A percentile compares a stretch with the other conserved stretches of the same genome.
Evolutionary conservation across 805 yeast species (phyloP).

Genomic region (Yarrowia divulgata): DNA sequence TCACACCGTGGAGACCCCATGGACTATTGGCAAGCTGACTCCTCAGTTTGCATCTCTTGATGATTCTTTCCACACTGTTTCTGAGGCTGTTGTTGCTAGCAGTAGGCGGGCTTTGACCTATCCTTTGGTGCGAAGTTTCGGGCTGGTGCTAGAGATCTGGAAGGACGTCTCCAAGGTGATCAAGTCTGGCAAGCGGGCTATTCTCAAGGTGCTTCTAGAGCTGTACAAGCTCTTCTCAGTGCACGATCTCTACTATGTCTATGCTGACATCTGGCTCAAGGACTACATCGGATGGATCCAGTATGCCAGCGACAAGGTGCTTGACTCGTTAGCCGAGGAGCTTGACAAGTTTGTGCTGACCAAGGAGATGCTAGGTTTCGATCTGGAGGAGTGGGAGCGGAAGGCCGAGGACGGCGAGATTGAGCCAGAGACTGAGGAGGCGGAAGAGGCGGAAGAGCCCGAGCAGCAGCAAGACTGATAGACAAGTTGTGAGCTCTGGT

Average conservation of each 20-base stretch:
- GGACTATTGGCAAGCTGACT: conserved; percentile 88
- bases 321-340: conserved; percentile 73
- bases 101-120: conserved; percentile 76
- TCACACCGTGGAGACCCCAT: conserved; percentile 83
- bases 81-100: conserved; percentile 64
- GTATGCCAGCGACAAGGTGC: conserved; percentile 62
- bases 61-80: conserved; percentile 54
- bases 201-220: conserved; percentile 66
- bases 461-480: no score
- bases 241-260: conserved; percentile 85
- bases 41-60: conserved; percentile 84
- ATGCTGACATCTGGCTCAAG: conserved; percentile 75
- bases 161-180: conserved; percentile 71
- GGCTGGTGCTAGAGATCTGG: conserved; percentile 69
- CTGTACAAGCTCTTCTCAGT: conserved; percentile 67
- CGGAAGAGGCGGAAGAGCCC: background rate
- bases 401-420: conserved; percentile 38
- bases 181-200: conserved; percentile 70
- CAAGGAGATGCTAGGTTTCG: conserved; percentile 45
- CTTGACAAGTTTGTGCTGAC: conserved; percentile 50
- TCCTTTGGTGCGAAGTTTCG: conserved; percentile 80
- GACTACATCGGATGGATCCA: conserved; percentile 79
- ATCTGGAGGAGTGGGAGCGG: conserved; percentile 45
- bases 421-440: conserved; percentile 4
- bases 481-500: no score